These are phyloP conservation scores for Gonapodya prolifera DNA, from an alignment of 192 early-diverging fungal genomes.

Conservation along the genomic window DNA sequence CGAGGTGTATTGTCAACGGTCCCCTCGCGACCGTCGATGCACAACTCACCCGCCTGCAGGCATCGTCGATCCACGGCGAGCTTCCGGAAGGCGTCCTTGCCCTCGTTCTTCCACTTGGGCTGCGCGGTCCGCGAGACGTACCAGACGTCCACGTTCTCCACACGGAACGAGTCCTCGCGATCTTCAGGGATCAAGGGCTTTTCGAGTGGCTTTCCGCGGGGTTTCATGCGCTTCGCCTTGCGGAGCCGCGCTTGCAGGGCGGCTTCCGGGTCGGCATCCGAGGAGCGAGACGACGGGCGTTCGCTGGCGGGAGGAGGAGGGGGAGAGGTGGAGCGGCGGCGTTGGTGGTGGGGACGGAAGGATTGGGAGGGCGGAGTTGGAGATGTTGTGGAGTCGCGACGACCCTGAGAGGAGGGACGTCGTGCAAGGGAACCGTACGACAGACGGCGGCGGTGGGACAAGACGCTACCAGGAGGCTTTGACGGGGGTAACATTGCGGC, in stretches of 20 bases:
- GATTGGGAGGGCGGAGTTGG: not conserved
- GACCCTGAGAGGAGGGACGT: not conserved
- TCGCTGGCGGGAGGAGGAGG: not conserved
- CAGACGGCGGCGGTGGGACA: not conserved
- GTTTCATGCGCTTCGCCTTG: not conserved
- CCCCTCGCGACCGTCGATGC: not conserved
- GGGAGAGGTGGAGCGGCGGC: not conserved
- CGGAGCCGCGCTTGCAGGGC: conserved; percentile 5
- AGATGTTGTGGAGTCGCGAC: not conserved
- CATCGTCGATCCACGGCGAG: not conserved
- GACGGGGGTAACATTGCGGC: not conserved
- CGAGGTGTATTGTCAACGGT: not conserved
- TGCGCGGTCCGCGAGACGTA: conserved; percentile 4
- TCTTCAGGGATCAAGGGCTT: not conserved
- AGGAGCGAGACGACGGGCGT: too few species aligned
- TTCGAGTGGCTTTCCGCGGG: not conserved
- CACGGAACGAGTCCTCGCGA: conserved; percentile 3
- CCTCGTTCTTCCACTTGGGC: not conserved
- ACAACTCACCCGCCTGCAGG: not conserved
- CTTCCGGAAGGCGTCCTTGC: not conserved
- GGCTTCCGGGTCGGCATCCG: not conserved
- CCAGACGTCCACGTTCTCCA: not conserved
- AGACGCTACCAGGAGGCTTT: not conserved
- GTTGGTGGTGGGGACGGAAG: not conserved
- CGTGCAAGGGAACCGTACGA: not conserved